Conservation (phyloP, 2,329 filamentous ascomycete species). For the Chaetomium olivaceum region DNA sequence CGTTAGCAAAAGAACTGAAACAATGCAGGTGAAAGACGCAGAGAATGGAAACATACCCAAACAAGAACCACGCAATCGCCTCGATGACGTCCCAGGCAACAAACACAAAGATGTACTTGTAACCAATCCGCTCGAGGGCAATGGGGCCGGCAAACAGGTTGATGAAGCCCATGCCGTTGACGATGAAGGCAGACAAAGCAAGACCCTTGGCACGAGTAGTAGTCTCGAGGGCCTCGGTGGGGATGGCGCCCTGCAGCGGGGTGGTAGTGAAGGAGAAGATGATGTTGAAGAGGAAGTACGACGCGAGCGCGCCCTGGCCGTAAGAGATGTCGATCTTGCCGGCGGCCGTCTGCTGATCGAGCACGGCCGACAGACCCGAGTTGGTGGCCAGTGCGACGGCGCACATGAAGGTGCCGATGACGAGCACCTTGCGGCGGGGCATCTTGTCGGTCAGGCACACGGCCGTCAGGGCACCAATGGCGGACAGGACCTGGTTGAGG, state of each 20-base stretch:
- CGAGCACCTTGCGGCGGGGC: constrained; percentile 49
- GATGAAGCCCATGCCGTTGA: constrained; percentile 50
- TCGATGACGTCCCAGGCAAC: constrained; percentile 51
- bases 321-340: constrained; percentile 40
- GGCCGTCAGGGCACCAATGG: constrained; percentile 47
- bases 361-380: constrained; percentile 45
- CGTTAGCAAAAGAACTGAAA: constrained; percentile 5
- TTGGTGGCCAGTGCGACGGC: constrained; percentile 47
- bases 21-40: background rate
- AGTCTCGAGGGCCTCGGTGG: constrained; percentile 50
- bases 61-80: constrained; percentile 46
- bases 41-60: constrained; percentile 41
- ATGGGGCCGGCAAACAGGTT: constrained; percentile 51
- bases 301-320: constrained; percentile 47
- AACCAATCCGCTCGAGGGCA: constrained; percentile 46
- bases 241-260: constrained; percentile 50
- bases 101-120: constrained; percentile 50
- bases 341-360: constrained; percentile 34
- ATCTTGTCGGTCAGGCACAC: constrained; percentile 48
- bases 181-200: constrained; percentile 47
- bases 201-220: constrained; percentile 51
- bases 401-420: constrained; percentile 47
- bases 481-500: constrained; percentile 49
- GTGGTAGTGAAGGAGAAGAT: constrained; percentile 54
- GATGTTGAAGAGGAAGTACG: constrained; percentile 53